Percentiles rank a stretch among this genome's conserved stretches.
Evolutionary conservation across 2,329 filamentous ascomycete species (phyloP).

Genomic region (Cercospora canescens): DNA sequence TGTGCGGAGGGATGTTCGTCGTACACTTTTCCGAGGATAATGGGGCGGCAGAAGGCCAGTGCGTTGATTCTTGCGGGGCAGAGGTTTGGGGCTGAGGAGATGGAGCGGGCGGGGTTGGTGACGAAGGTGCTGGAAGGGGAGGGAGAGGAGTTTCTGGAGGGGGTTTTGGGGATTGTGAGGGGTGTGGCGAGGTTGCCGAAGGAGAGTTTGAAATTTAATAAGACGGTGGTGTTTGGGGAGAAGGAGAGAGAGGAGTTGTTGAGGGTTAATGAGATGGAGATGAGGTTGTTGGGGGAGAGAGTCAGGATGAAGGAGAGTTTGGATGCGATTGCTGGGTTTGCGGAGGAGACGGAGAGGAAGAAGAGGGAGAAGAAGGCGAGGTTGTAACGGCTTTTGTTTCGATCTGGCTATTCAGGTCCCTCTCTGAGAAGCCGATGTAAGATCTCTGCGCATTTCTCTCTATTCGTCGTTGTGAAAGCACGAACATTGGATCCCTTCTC

Average conservation of each 20-base stretch:
- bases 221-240: conserved; percentile 21
- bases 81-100: conserved; percentile 20
- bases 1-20: conserved; percentile 28
- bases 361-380: conserved; percentile 21
- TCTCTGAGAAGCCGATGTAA: background rate
- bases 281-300: conserved; percentile 21
- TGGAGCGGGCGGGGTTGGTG: conserved; percentile 22
- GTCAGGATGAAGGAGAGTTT: conserved; percentile 22
- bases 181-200: conserved; percentile 22
- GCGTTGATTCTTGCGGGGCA: conserved; percentile 25
- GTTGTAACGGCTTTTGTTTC: conserved; percentile 5
- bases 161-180: conserved; percentile 24
- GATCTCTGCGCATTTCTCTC: background rate
- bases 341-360: conserved; percentile 26
- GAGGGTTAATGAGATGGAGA: conserved; percentile 23
- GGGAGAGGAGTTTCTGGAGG: conserved; percentile 21
- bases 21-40: conserved; percentile 20
- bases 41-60: conserved; percentile 27
- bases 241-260: conserved; percentile 24
- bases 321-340: conserved; percentile 23
- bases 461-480: background rate
- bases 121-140: conserved; percentile 23
- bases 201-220: conserved; percentile 21
- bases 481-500: background rate
- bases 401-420: background rate